Evolutionary conservation across 371 early-diverging fungal species (phyloP).

Genomic region (Parasitella parasitica): DNA sequence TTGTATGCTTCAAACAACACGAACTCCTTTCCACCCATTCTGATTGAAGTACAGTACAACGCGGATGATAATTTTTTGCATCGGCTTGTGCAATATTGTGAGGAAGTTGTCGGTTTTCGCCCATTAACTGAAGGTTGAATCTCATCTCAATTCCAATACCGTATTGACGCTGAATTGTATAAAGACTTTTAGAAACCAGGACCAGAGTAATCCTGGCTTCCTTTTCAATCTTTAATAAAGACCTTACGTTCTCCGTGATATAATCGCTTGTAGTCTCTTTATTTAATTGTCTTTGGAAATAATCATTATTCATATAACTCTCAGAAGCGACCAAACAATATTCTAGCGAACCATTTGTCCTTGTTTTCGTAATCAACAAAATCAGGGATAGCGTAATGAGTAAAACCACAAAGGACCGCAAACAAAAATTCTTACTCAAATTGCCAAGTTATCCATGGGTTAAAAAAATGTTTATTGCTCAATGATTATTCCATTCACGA

Average conservation of each 20-base stretch:
- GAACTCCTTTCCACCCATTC: background rate
- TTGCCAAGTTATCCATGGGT: conserved; percentile 11
- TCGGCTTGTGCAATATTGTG: conserved; percentile 9
- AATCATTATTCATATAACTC: too few relatives aligned
- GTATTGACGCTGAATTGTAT: too few relatives aligned
- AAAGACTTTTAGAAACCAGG: too few relatives aligned
- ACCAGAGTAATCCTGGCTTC: too few relatives aligned
- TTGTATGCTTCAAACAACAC: background rate
- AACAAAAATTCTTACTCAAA: conserved; percentile 1
- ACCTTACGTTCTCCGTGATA: too few relatives aligned
- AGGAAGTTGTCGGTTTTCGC: too few relatives aligned
- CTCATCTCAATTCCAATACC: too few relatives aligned
- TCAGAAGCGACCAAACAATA: background rate
- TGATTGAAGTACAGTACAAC: background rate
- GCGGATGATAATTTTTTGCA: background rate
- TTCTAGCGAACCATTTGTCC: background rate
- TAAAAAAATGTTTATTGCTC: conserved; percentile 8
- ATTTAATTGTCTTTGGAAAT: too few relatives aligned
- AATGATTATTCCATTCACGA: conserved; percentile 1
- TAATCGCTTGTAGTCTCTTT: too few relatives aligned
- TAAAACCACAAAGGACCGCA: background rate
- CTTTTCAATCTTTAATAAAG: too few relatives aligned
- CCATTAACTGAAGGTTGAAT: too few relatives aligned
- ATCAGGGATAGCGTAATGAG: background rate
- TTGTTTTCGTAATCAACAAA: conserved; percentile 9